Percentiles rank a stretch among this genome's conserved stretches.
These are phyloP conservation scores for Cladorrhinum sp. DNA, from an alignment of 2,329 filamentous ascomycete species.

Conservation along the genomic window DNA sequence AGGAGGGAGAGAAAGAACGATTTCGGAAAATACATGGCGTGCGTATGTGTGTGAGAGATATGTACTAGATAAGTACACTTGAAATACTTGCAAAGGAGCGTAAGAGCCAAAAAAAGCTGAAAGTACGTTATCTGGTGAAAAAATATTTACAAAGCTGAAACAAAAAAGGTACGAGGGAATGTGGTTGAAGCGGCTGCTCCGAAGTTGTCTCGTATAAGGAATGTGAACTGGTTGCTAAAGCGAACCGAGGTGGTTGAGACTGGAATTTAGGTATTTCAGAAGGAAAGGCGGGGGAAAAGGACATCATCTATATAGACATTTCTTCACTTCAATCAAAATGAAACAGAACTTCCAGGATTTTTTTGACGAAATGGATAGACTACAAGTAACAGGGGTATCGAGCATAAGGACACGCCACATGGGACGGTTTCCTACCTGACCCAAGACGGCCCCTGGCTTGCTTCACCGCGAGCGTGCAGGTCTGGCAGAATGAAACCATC, in stretches of 20 bases:
- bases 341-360: not conserved
- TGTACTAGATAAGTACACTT: too few relatives aligned
- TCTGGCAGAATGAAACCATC: not conserved
- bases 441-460: not conserved
- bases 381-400: not conserved
- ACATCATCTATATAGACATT: not conserved
- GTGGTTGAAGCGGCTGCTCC: not conserved
- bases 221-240: not conserved
- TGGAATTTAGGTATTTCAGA: not conserved
- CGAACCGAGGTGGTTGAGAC: not conserved
- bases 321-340: not conserved
- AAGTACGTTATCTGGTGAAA: too few relatives aligned
- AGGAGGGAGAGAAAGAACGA: slow-evolving; percentile 10
- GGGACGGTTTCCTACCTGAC: not conserved
- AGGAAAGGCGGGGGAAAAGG: not conserved
- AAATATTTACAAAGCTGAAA: not conserved
- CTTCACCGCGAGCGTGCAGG: not conserved
- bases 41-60: too few relatives aligned
- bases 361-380: too few relatives aligned
- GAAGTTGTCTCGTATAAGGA: not conserved
- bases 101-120: not conserved
- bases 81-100: not conserved
- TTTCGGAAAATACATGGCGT: slow-evolving; percentile 16
- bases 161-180: not conserved
- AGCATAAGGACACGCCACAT: not conserved